Evolutionary conservation across 768 basidiomycete species (phyloP), one percentile per base, ranked within the genome.

Genomic region (Suillus lakei): DNA sequence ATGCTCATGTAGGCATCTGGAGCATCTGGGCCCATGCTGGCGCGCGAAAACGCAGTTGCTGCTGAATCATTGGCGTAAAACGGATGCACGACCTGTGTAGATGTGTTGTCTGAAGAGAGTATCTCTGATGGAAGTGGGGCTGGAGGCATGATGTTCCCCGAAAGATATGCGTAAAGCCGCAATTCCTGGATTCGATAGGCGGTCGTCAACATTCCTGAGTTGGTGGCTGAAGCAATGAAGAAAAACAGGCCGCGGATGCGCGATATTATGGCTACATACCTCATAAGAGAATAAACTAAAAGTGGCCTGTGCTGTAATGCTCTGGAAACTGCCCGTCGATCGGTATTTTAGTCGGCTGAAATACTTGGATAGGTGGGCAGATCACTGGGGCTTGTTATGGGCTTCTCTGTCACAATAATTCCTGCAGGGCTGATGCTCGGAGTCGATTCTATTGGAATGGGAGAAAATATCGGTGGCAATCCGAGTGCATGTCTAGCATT

Each of bases 401-500:
- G 16, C 12, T 56, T 56, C 21, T 55, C 36, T 1, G 50, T 18
- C 6, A 13, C 15, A 61, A 21, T 50, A 6, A n/a, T n/a, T n/a
- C n/a, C 62, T 61, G 30, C 36, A 65, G 26, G 36, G 54, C 30
- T 62, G 46, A 26, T 48, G 44, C 41, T 46, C 36, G 66, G 53
- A 28, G 58, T 61, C 41, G 61, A 59, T 34, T 68, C 71, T 30
- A 62, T 58, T 46, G 21, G 13, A 59, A 70, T 69, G 30, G 88
- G 86, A 36, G 83, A 76, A 72, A 89, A 89, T 21, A 85, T 74
- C 0, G 83, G 84, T 0, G 85, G 82, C 0, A 89, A 79, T 39
- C 81, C 80, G 26, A 86, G 71, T 0, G 83, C 78, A 13, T 74
- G 67, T 10, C 88, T 84, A 43, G 80, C 79, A n/a, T 64, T 69